phyloP scores from a whole-genome alignment of 306 rosid species.

The Astragalus glycyphyllos region DNA sequence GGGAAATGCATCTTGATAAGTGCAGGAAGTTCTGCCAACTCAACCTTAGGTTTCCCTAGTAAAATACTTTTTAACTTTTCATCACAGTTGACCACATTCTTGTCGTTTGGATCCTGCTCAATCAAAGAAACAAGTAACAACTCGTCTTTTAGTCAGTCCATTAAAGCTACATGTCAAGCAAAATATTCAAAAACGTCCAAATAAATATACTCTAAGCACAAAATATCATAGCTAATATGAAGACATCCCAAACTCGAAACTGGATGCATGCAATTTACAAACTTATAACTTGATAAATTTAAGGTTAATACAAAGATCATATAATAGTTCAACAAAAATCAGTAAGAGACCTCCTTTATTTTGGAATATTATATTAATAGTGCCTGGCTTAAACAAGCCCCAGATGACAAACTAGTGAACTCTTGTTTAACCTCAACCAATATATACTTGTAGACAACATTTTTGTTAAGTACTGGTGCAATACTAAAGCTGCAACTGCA shows the following conservation, averaged over 20 bases:
- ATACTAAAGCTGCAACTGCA: not conserved
- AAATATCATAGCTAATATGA: conserved; percentile 23
- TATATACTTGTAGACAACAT: not conserved
- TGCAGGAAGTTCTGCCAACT: conserved; percentile 84
- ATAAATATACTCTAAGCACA: conserved; percentile 11
- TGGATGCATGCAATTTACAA: conserved; percentile 19
- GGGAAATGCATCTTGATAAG: conserved; percentile 92
- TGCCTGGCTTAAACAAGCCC: not conserved
- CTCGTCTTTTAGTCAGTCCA: conserved; percentile 36
- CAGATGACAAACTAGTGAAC: not conserved
- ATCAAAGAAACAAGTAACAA: conserved; percentile 34
- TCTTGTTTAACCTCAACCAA: conserved; percentile 17
- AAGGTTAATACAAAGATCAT: not conserved
- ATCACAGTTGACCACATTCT: conserved; percentile 87
- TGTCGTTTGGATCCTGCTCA: conserved; percentile 79
- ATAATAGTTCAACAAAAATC: conserved; percentile 19
- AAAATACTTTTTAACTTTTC: conserved; percentile 72
- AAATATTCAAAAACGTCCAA: not conserved
- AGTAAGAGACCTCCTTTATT: not conserved
- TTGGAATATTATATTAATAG: conserved; percentile 5
- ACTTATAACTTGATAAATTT: not conserved
- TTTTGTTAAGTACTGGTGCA: not conserved
- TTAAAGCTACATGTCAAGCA: conserved; percentile 7
- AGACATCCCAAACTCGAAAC: conserved; percentile 2
- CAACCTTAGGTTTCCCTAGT: conserved; percentile 78